phyloP scores from a whole-genome alignment of 352 stramenopile genomes.

The Phytophthora meadii region DNA sequence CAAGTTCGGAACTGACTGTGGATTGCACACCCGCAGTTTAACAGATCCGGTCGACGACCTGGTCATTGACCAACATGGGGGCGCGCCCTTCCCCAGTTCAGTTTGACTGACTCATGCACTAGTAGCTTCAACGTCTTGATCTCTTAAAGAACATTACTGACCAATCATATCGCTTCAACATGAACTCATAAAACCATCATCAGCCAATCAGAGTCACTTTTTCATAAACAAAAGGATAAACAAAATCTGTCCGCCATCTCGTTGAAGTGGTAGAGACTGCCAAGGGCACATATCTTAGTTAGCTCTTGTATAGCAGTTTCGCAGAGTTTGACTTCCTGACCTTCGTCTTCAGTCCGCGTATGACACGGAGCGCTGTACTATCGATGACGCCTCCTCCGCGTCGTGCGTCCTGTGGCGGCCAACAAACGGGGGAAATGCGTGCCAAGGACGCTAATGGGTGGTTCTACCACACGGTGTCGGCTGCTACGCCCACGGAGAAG shows the following conservation, averaged over 20 bases:
- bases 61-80: slow-evolving; percentile 4
- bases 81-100: slow-evolving; percentile 1
- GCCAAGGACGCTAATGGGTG: slow-evolving; percentile 14
- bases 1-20: slow-evolving; percentile 14
- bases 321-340: background rate
- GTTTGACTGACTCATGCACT: background rate
- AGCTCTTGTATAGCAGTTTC: slow-evolving; percentile 15
- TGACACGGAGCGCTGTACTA: background rate
- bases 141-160: slow-evolving; percentile 12
- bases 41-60: slow-evolving; percentile 19
- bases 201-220: slow-evolving; percentile 8
- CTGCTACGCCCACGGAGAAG: slow-evolving; percentile 56
- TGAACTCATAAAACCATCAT: slow-evolving; percentile 15
- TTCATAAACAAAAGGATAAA: too few relatives aligned
- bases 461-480: slow-evolving; percentile 62
- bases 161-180: slow-evolving; percentile 2
- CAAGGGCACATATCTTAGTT: background rate
- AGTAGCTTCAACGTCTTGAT: slow-evolving; percentile 16
- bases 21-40: slow-evolving; percentile 10
- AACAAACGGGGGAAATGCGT: slow-evolving; percentile 46
- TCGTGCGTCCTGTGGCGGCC: slow-evolving; percentile 37
- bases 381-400: slow-evolving; percentile 21
- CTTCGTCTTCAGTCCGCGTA: slow-evolving; percentile 3
- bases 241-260: slow-evolving; percentile 1
- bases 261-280: slow-evolving; percentile 30